Percentiles rank a stretch among this genome's conserved stretches.
phyloP scores from a whole-genome alignment of 306 rosid species.

The Myrica gale region DNA sequence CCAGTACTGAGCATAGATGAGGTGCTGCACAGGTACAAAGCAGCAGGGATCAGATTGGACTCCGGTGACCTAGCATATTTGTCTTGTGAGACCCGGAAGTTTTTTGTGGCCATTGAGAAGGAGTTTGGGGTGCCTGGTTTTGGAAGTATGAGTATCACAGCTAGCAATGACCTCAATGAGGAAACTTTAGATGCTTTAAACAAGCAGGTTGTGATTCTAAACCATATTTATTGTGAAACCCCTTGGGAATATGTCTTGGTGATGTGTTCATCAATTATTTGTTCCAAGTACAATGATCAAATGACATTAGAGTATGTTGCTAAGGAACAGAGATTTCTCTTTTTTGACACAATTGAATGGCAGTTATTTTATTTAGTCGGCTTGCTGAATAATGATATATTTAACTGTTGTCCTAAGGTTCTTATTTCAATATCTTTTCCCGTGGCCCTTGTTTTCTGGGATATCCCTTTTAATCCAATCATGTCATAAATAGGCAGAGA shows the following conservation, averaged over 20 bases:
- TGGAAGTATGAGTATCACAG: conserved; percentile 66
- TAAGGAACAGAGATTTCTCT: not conserved
- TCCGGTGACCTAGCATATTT: conserved; percentile 94
- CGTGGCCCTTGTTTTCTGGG: not conserved
- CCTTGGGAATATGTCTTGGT: not conserved
- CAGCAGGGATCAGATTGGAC: conserved; percentile 83
- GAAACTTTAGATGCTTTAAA: conserved; percentile 96
- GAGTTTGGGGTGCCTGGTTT: conserved; percentile 66
- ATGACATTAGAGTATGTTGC: not conserved
- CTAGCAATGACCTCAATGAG: conserved; percentile 95
- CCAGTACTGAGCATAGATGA: conserved; percentile 33
- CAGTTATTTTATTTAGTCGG: conserved; percentile 8
- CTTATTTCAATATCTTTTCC: not conserved
- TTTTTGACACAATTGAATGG: not conserved
- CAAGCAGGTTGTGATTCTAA: conserved; percentile 62
- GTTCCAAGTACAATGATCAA: not conserved
- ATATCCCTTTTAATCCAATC: not conserved
- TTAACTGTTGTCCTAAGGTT: not conserved
- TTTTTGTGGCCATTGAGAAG: conserved; percentile 62
- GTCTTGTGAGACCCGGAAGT: conserved; percentile 72
- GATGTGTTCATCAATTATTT: not conserved
- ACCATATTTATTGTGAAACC: not conserved
- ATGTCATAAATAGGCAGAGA: too few relatives aligned
- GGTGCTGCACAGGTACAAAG: conserved; percentile 65
- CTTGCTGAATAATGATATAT: conserved; percentile 1